Conservation (phyloP, 1,139 yeast genomes). For the Candida sp. region DNA sequence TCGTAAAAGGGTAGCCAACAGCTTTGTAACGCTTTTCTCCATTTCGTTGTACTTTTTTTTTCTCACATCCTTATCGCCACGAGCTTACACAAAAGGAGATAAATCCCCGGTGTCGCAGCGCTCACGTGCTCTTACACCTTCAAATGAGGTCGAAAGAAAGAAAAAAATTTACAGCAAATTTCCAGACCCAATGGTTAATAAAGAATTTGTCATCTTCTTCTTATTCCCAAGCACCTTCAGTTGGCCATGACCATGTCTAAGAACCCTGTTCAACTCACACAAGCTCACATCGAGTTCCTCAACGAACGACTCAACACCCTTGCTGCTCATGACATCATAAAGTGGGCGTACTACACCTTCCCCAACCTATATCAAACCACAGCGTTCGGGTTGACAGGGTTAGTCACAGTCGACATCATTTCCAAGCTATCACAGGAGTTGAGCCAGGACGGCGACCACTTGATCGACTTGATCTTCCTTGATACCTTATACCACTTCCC, state of each 20-base stretch:
- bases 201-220: neutral
- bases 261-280: conserved; percentile 23
- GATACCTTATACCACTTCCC: conserved; percentile 95
- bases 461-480: conserved; percentile 79
- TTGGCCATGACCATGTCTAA: neutral
- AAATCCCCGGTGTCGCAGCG: neutral
- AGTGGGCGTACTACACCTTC: conserved; percentile 83
- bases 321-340: conserved; percentile 72
- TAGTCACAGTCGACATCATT: conserved; percentile 86
- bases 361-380: conserved; percentile 90
- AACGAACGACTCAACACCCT: conserved; percentile 61
- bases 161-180: neutral
- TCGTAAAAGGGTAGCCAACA: too few relatives aligned
- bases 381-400: conserved; percentile 93
- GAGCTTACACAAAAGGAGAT: neutral
- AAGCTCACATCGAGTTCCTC: conserved; percentile 60
- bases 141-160: neutral
- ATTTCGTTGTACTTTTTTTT: neutral
- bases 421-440: conserved; percentile 45
- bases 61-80: neutral
- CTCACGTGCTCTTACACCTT: conserved; percentile 5
- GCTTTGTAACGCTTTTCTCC: neutral
- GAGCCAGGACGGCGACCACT: conserved; percentile 26
- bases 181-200: neutral
- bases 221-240: too few relatives aligned